phyloP scores from a whole-genome alignment of 2,329 filamentous ascomycete genomes.

The Thermothelomyces thermophilus region DNA sequence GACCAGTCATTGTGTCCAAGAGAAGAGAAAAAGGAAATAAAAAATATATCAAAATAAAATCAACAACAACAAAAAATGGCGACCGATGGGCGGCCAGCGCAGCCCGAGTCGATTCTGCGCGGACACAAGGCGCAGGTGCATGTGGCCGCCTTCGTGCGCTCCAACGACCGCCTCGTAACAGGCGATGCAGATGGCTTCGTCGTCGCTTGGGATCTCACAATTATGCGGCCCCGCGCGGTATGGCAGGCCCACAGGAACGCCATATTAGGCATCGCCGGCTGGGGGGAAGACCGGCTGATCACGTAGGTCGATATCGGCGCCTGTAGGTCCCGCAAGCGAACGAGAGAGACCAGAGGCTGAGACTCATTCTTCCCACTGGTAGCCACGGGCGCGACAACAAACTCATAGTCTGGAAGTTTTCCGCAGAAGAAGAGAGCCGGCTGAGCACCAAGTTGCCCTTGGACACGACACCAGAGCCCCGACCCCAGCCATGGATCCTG shows the following conservation, averaged over 20 bases:
- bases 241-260: conserved; percentile 80
- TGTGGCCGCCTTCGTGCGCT: conserved; percentile 62
- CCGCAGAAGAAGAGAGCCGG: conserved; percentile 49
- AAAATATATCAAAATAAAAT: too few relatives aligned
- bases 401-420: conserved; percentile 76
- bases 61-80: conserved; percentile 19
- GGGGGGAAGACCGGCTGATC: conserved; percentile 67
- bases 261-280: conserved; percentile 67
- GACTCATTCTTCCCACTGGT: background rate
- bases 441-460: conserved; percentile 67
- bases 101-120: conserved; percentile 63
- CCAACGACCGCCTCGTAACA: conserved; percentile 71
- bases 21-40: too few relatives aligned
- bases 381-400: conserved; percentile 90
- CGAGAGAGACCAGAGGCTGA: background rate
- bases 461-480: conserved; percentile 46
- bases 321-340: background rate
- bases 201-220: conserved; percentile 75
- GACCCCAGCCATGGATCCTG: conserved; percentile 73
- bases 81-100: conserved; percentile 27
- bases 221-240: conserved; percentile 72
- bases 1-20: too few relatives aligned
- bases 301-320: conserved; percentile 53
- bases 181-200: conserved; percentile 89
- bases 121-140: conserved; percentile 81